Evolutionary conservation across 805 yeast species (phyloP), one percentile per base, ranked within the genome.

Genomic region (Saturnispora kantuleensis): DNA sequence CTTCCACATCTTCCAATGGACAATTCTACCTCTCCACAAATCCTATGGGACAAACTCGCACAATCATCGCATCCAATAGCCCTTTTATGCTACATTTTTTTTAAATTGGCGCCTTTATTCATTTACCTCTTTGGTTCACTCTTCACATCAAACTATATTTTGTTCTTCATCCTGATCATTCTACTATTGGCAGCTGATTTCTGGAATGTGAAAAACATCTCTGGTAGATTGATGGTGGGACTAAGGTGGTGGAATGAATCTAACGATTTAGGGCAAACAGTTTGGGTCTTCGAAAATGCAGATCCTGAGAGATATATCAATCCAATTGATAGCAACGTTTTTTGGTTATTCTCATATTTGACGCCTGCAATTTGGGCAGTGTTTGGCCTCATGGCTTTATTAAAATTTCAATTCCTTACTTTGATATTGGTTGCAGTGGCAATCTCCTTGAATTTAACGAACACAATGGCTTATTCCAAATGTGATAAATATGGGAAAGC

Each of bases 211-310:
- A 93, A 90, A 59, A 90, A 90, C 62, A 84, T 90, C 21, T 71
- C 95, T 16, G 98, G 98, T 1, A 68, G 97, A 47, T 72, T 86
- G 46, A 64, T 90, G 45, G 97, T 93, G 4, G 97, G 97, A 0
- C 70, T 93, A 51, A 73, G 94, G 51, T 90, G 98, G 98, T 90
- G 97, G 96, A 93, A 90, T 59, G 97, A 90, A 59, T 71, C 88
- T 0, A 68, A 73, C 28, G 69, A 66, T 15, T 60, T 72, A 8
- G 86, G 86, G 1, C 79, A 80, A 52, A 77, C 81, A 44, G 72
- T 79, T 10, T 86, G 95, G 95, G 95, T 87, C 16, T 86, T 86
- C 56, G 95, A 86, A 59, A 78, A 87, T 2, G 89, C 93, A 4
- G 85, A 84, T 56, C 83, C 84, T 7, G 64, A 67, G 37, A 66